phyloP scores from a whole-genome alignment of 768 basidiomycete species.

The Suillus subaureus region DNA sequence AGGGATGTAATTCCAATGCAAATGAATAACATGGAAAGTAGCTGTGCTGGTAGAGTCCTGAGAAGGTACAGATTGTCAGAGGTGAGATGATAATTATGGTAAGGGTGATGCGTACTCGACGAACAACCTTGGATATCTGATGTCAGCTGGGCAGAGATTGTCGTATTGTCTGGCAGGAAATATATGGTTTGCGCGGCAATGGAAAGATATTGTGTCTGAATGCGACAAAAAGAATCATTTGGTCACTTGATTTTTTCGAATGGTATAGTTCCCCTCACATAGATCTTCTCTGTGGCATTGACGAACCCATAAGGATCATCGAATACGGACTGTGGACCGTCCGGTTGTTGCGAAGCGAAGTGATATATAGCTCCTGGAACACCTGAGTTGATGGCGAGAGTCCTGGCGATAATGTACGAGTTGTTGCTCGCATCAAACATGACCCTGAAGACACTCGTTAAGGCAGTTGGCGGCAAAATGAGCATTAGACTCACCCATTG shows the following conservation, averaged over 20 bases:
- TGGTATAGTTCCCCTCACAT: conserved; percentile 19
- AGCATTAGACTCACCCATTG: conserved; percentile 54
- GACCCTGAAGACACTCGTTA: conserved; percentile 35
- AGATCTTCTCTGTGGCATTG: conserved; percentile 47
- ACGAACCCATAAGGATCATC: conserved; percentile 52
- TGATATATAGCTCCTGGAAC: conserved; percentile 64
- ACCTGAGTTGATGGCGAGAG: conserved; percentile 49
- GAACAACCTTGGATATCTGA: conserved; percentile 49
- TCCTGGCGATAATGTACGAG: conserved; percentile 54
- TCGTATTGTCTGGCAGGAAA: conserved; percentile 46
- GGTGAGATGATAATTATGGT: not conserved
- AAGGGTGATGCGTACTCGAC: conserved; percentile 51
- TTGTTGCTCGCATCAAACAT: conserved; percentile 41
- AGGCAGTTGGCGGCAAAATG: not conserved
- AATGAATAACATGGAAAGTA: conserved; percentile 51
- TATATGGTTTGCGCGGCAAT: conserved; percentile 60
- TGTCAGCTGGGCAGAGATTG: conserved; percentile 42
- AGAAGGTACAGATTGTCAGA: conserved; percentile 9
- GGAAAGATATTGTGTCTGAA: conserved; percentile 60
- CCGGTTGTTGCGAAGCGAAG: conserved; percentile 43
- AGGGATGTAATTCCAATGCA: conserved; percentile 50
- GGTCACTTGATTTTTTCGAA: not conserved
- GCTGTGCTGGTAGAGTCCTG: conserved; percentile 56
- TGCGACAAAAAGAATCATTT: not conserved
- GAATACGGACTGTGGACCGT: conserved; percentile 49